These are phyloP conservation scores for Zopfia rhizophila DNA, from an alignment of 2,329 filamentous ascomycete species.

Conservation along the genomic window DNA sequence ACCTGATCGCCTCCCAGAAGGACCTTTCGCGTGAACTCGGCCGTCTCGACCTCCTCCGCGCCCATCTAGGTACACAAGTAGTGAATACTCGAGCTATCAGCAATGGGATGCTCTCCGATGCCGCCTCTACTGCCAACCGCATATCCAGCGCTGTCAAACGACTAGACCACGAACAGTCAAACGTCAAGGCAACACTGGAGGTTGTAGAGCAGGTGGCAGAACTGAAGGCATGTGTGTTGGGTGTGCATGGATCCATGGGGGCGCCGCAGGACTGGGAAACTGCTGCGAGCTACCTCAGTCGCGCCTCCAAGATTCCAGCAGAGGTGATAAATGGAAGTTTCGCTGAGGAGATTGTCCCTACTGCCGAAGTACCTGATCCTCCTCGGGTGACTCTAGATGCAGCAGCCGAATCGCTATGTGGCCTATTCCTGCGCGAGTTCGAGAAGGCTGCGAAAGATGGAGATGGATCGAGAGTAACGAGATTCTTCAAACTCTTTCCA, in stretches of 20 bases:
- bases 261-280: slow-evolving; percentile 99
- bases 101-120: slow-evolving; percentile 89
- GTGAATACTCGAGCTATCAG: slow-evolving; percentile 84
- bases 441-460: slow-evolving; percentile 87
- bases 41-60: slow-evolving; percentile 87
- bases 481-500: slow-evolving; percentile 98
- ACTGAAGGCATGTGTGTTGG: slow-evolving; percentile 94
- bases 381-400: slow-evolving; percentile 87
- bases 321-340: slow-evolving; percentile 86
- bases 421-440: slow-evolving; percentile 91
- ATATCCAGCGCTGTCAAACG: slow-evolving; percentile 88
- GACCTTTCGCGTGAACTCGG: slow-evolving; percentile 87
- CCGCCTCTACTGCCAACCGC: slow-evolving; percentile 84
- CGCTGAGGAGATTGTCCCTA: slow-evolving; percentile 91
- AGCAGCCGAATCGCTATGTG: slow-evolving; percentile 89
- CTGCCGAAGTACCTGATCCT: slow-evolving; percentile 91
- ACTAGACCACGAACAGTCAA: slow-evolving; percentile 89
- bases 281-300: slow-evolving; percentile 86
- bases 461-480: slow-evolving; percentile 89
- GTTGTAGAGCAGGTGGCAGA: slow-evolving; percentile 97
- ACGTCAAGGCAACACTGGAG: slow-evolving; percentile 87
- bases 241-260: slow-evolving; percentile 95
- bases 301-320: slow-evolving; percentile 82
- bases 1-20: slow-evolving; percentile 82
- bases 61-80: slow-evolving; percentile 86